phyloP scores from a whole-genome alignment of 2,329 filamentous ascomycete species.

The Apiospora saccharicola region DNA sequence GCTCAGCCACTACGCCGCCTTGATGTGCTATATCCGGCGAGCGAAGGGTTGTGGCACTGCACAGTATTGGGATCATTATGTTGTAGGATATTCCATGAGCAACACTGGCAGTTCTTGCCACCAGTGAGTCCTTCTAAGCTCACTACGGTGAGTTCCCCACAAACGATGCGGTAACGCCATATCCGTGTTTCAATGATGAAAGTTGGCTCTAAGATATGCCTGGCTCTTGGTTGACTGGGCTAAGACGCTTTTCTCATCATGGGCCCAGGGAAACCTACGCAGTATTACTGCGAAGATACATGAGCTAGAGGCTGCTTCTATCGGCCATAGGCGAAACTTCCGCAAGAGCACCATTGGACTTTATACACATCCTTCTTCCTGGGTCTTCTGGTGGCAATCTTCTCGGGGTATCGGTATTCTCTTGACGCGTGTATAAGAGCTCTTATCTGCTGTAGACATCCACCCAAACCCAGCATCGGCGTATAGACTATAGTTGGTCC shows the following conservation, averaged over 20 bases:
- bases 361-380: background rate
- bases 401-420: background rate
- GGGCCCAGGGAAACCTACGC: background rate
- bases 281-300: background rate
- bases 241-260: background rate
- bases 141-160: background rate
- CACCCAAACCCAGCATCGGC: too few relatives aligned
- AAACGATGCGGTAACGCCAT: background rate
- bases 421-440: background rate
- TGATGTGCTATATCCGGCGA: background rate
- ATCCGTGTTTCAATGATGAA: background rate
- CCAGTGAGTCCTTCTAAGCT: too few relatives aligned
- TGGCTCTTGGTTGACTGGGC: background rate
- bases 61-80: background rate
- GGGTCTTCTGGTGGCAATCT: background rate
- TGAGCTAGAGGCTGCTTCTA: background rate
- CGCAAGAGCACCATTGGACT: background rate
- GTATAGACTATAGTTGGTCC: too few relatives aligned
- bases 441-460: background rate
- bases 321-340: background rate
- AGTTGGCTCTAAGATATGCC: background rate
- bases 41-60: background rate
- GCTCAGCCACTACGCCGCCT: background rate
- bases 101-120: background rate
- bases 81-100: background rate